Evolutionary conservation across 2,329 filamentous ascomycete species (phyloP), one percentile per base, ranked within the genome.

Genomic region (Xylaria sp.): DNA sequence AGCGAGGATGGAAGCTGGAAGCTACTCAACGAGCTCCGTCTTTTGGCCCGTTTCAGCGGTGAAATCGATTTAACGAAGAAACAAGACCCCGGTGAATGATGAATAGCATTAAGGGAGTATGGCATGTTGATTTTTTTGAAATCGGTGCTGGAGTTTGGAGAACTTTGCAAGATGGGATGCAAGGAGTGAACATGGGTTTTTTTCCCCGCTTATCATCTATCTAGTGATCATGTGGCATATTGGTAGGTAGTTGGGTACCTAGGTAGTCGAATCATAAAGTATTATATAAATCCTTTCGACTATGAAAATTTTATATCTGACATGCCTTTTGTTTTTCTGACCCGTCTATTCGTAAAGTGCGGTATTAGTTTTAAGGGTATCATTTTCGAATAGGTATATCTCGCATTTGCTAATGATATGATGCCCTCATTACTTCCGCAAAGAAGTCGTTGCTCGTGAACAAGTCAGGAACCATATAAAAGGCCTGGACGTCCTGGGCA

Each of bases 21-120:
- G n/a, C 10, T 4, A 23, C 44, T 23, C n/a, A 46, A 46, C 44
- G 44, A 46, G 20, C 9, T 9, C n/a, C 44, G 6, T 13, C 13
- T 26, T 15, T 31, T 23, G 23, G 13, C 13, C 26, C 26, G 23
- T 17, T 53, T 33, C 15, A 49, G 26, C 2, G 23, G 59, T 20
- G 51, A 33, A 33, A 36, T 56, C 20, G 17, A 38, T 6, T 4
- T 46, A 17, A 31, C 15, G 28, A 38, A 15, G 58, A 44, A 13
- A 40, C 17, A 53, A 38, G n/a, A 15, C 17, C 44, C 31, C 23
- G 48, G 59, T 36, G 48, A 51, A 69, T 61, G 42, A 67, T 54
- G 51, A 64, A 58, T 60, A 53, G 65, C 61, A 65, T 68, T 56
- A 48, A 60, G 65, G 65, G 68, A 70, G 65, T 67, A 46, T 62